Conservation (phyloP, 225 moss, liverwort and hornwort species). For the Pseudisothecium myosuroides region DNA sequence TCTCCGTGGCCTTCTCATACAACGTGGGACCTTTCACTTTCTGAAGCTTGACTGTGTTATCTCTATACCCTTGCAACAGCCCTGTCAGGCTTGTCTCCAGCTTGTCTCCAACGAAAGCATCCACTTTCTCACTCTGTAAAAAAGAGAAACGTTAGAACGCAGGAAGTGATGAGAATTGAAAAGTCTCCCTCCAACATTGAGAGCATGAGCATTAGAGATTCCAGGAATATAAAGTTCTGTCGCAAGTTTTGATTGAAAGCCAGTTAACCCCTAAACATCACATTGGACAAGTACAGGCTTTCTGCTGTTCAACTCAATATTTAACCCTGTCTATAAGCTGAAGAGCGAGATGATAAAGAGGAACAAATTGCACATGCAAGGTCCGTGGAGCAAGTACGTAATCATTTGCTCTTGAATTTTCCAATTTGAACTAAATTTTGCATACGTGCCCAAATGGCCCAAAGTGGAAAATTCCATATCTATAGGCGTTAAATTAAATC, state of each 20-base stretch:
- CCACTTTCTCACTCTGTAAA: constrained; percentile 38
- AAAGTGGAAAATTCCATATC: background rate
- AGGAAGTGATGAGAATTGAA: background rate
- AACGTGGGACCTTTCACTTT: constrained; percentile 50
- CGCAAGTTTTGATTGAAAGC: background rate
- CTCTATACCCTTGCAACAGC: constrained; percentile 52
- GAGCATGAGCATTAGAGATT: background rate
- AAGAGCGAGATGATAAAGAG: background rate
- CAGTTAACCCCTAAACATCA: background rate
- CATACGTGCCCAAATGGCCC: background rate
- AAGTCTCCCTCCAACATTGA: background rate
- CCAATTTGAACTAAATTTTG: background rate
- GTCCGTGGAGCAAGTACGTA: background rate
- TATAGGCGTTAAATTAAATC: background rate
- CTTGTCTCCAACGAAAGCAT: constrained; percentile 47
- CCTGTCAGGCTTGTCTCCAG: constrained; percentile 40
- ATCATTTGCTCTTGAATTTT: background rate
- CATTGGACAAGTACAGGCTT: background rate
- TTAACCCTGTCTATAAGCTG: background rate
- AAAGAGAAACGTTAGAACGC: background rate
- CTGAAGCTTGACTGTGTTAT: constrained; percentile 36
- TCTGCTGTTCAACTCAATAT: background rate
- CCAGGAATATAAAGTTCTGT: background rate
- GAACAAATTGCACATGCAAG: background rate
- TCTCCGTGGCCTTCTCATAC: constrained; percentile 53